Base-by-base conservation (phyloP, 148 eudicot species). In the Heliamphora exappendiculata region DNA sequence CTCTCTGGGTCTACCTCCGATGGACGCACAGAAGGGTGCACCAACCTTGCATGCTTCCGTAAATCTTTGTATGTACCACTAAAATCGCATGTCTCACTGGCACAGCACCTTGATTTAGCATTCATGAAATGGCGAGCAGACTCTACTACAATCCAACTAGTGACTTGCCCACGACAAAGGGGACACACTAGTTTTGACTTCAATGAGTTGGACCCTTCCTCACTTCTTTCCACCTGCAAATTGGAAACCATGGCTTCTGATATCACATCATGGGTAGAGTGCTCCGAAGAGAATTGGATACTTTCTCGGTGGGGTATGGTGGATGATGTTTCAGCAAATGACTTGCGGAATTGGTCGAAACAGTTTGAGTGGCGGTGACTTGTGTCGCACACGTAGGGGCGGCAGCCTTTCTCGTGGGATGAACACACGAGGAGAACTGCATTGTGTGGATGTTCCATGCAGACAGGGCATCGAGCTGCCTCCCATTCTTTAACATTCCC, bases 401-500 rank as follows among this genome's bases (percentile, higher is more conserved):
- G 94, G 53, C 98, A 95, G 50, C 97, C 97, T 72, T 89, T 95
- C 37, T 84, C 89, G 78, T 88, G 90, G 26, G 98, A 87, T 4
- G 96, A 87, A 78, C 98, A 95, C 12, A 87, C 22, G 31, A 95
- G 91, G 50, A 95, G 90, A 78, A 95, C 86, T 5, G 96, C 97
- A 72, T 95, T 95, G 80, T 95, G 98, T 39, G 98, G 98, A 80
- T 95, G 97, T 75, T 95, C 98, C 88, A 95, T 92, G 81, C 97
- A 95, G 37, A 95, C 96, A 4, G 98, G 93, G 76, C 98, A 95
- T 49, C 90, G 85, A 22, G 96, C 92, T 13, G 92, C 97, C 78
- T 95, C 98, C 98, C 94, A 95, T 85, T 89, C 96, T 81, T 88
- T 92, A n/a, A 82, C 39, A 28, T 84, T 81, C 57, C 88, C 88